Conservation (phyloP, 768 basidiomycete species). For the Sarcodon sp. region DNA sequence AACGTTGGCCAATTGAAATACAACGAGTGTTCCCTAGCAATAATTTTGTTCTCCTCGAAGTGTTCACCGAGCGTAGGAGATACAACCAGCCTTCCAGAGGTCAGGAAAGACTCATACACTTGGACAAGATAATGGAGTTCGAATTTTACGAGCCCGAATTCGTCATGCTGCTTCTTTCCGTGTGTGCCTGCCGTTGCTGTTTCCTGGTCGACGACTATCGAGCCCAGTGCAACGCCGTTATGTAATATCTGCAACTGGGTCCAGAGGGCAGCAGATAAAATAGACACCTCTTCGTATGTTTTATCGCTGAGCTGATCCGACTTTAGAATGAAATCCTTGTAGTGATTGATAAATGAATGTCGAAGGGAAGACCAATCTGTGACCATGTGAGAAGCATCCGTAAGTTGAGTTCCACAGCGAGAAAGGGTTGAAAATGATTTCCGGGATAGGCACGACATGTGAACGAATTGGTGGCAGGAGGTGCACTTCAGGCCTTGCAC, state of each 20-base stretch:
- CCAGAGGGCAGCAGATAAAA: slow-evolving; percentile 47
- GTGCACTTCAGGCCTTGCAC: slow-evolving; percentile 54
- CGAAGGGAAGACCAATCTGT: slow-evolving; percentile 42
- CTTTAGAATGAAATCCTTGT: slow-evolving; percentile 28
- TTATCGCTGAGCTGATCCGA: slow-evolving; percentile 30
- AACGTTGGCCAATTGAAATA: slow-evolving; percentile 62
- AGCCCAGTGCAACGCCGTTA: slow-evolving; percentile 54
- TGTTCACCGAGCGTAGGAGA: slow-evolving; percentile 41
- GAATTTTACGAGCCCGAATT: slow-evolving; percentile 32
- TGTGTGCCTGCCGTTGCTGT: slow-evolving; percentile 1
- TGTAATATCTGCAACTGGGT: slow-evolving; percentile 54
- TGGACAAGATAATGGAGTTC: slow-evolving; percentile 43
- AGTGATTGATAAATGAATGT: slow-evolving; percentile 41
- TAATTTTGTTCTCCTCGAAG: slow-evolving; percentile 32
- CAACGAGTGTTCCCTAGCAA: slow-evolving; percentile 29
- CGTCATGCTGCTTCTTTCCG: slow-evolving; percentile 11
- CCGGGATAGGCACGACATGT: slow-evolving; percentile 30
- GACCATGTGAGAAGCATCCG: slow-evolving; percentile 33
- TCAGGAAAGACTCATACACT: slow-evolving; percentile 38
- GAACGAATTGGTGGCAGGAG: slow-evolving; percentile 48
- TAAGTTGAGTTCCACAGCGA: slow-evolving; percentile 23
- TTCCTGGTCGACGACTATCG: slow-evolving; percentile 37
- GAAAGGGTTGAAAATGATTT: slow-evolving; percentile 15
- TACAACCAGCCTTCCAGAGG: slow-evolving; percentile 23
- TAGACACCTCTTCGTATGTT: slow-evolving; percentile 59